Conservation (phyloP, 2,329 filamentous ascomycete species). For the Penicillium sp. region DNA sequence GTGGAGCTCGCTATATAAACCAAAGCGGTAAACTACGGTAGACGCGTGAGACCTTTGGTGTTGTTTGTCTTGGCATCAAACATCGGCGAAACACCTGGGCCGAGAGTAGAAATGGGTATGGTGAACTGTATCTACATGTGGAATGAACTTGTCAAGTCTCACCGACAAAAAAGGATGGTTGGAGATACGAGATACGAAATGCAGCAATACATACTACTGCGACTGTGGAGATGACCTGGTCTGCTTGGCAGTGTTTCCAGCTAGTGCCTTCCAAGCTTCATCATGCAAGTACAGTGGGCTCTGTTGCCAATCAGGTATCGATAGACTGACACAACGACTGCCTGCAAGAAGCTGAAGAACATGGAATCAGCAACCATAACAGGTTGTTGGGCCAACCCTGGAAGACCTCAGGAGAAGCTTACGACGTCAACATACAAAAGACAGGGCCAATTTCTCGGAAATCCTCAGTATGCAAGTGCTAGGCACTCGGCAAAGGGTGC, state of each 20-base stretch:
- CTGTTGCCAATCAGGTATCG: not conserved
- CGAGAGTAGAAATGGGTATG: not conserved
- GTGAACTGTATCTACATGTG: not conserved
- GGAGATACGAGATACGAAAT: not conserved
- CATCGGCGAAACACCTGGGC: conserved; percentile 2
- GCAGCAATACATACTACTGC: not conserved
- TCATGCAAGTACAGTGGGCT: not conserved
- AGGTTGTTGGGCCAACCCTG: not conserved
- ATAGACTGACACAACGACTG: too few relatives aligned
- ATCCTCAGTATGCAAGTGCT: not conserved
- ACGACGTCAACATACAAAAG: not conserved
- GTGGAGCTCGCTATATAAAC: conserved; percentile 12
- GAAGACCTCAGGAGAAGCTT: not conserved
- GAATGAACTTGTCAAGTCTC: not conserved
- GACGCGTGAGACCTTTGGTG: not conserved
- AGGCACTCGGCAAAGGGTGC: not conserved
- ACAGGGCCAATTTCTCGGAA: not conserved
- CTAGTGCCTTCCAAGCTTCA: not conserved
- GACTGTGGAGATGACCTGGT: not conserved
- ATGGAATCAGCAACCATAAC: not conserved
- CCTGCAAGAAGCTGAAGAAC: not conserved
- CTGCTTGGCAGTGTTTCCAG: not conserved
- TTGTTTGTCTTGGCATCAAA: conserved; percentile 12
- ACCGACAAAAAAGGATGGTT: not conserved
- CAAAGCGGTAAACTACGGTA: conserved; percentile 1